Conservation (phyloP, 345 rosid genomes). For the Rhodomyrtus tomentosa region DNA sequence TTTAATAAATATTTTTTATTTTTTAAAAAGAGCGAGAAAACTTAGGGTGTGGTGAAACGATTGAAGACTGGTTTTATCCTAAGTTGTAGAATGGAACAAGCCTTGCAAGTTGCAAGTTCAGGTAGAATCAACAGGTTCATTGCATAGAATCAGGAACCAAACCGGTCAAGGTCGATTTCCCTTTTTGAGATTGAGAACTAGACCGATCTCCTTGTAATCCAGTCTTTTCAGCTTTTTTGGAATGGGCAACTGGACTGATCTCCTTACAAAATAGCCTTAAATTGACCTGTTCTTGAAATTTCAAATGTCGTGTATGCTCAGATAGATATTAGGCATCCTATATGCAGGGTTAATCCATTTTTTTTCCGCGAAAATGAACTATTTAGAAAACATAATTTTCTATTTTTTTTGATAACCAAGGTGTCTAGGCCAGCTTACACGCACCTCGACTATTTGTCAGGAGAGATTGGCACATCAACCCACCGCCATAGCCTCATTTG, state of each 20-base stretch:
- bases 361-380: rapidly evolving
- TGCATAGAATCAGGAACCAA: neutral
- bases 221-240: neutral
- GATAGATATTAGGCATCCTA: neutral
- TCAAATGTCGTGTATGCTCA: neutral
- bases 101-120: rapidly evolving
- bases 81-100: neutral
- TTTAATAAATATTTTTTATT: neutral
- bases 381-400: neutral
- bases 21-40: neutral
- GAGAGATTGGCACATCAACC: no score
- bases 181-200: rapidly evolving
- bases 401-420: no score
- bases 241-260: rapidly evolving
- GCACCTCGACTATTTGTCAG: no score
- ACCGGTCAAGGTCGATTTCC: neutral
- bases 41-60: neutral
- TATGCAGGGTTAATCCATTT: neutral
- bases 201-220: neutral
- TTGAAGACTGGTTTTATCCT: neutral
- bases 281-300: rapidly evolving
- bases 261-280: neutral
- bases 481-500: no score
- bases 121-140: neutral
- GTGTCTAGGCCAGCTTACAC: no score